phyloP scores from a whole-genome alignment of 1,139 yeast genomes.

The Trichomonascaceae sp. region DNA sequence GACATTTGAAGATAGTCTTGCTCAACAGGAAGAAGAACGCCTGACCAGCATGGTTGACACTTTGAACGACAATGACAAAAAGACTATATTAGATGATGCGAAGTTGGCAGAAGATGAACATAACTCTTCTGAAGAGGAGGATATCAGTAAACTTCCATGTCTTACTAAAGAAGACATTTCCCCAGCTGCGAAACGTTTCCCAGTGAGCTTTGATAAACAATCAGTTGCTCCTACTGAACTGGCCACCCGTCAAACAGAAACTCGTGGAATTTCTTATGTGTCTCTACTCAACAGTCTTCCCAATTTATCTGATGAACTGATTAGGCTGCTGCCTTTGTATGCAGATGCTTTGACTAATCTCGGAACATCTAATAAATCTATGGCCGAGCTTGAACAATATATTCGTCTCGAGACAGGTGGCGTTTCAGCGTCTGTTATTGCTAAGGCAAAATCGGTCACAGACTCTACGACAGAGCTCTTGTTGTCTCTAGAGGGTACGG shows the following conservation, averaged over 20 bases:
- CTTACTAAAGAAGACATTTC: slow-evolving; percentile 68
- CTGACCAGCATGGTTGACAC: slow-evolving; percentile 40
- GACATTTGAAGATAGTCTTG: slow-evolving; percentile 44
- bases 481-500: slow-evolving; percentile 59
- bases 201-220: not conserved
- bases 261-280: slow-evolving; percentile 29
- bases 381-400: slow-evolving; percentile 78
- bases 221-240: slow-evolving; percentile 19
- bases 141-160: slow-evolving; percentile 68
- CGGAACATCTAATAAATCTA: slow-evolving; percentile 66
- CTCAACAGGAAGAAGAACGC: slow-evolving; percentile 51
- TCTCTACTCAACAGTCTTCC: slow-evolving; percentile 32
- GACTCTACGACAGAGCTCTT: slow-evolving; percentile 35
- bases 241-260: slow-evolving; percentile 31
- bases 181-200: slow-evolving; percentile 43
- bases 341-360: slow-evolving; percentile 74
- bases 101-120: slow-evolving; percentile 45
- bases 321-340: slow-evolving; percentile 71
- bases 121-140: slow-evolving; percentile 58
- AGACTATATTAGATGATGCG: slow-evolving; percentile 57
- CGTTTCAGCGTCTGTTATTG: slow-evolving; percentile 51
- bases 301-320: slow-evolving; percentile 50
- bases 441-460: slow-evolving; percentile 47
- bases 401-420: slow-evolving; percentile 87
- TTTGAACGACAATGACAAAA: slow-evolving; percentile 52